phyloP scores from a whole-genome alignment of 2,329 filamentous ascomycete genomes.

The Lecanicillium sp. region DNA sequence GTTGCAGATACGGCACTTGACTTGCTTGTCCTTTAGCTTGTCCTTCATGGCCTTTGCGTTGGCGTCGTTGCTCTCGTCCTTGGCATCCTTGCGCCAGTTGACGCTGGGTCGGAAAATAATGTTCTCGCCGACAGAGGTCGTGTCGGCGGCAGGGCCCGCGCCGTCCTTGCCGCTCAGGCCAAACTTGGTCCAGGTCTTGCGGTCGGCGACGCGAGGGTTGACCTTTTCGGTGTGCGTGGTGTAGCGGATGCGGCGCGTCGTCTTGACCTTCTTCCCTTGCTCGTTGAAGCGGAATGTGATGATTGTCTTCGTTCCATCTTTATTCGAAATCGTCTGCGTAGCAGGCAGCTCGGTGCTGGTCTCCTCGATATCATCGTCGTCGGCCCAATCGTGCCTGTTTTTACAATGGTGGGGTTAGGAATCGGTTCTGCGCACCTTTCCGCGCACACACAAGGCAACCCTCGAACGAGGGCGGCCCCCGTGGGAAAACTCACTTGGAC shows the following conservation, averaged over 20 bases:
- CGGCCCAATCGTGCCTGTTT: constrained; percentile 75
- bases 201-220: constrained; percentile 93
- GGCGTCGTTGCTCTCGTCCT: constrained; percentile 67
- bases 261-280: constrained; percentile 92
- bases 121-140: constrained; percentile 92
- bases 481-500: constrained; percentile 27
- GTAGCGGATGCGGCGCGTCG: constrained; percentile 88
- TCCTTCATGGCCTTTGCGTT: constrained; percentile 70
- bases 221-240: constrained; percentile 88
- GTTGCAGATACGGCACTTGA: constrained; percentile 98
- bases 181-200: constrained; percentile 90
- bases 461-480: constrained; percentile 13
- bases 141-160: constrained; percentile 76
- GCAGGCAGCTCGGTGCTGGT: constrained; percentile 63
- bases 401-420: constrained; percentile 28
- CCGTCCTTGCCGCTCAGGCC: constrained; percentile 81
- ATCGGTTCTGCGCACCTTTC: constrained; percentile 9
- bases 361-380: constrained; percentile 86
- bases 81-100: constrained; percentile 89
- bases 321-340: constrained; percentile 87
- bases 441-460: constrained; percentile 8
- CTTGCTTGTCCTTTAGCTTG: constrained; percentile 96
- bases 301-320: constrained; percentile 96
- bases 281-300: constrained; percentile 88
- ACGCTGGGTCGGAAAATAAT: constrained; percentile 90